Base-by-base conservation (phyloP, 257 asterid genomes). In the Coffea eugenioides region DNA sequence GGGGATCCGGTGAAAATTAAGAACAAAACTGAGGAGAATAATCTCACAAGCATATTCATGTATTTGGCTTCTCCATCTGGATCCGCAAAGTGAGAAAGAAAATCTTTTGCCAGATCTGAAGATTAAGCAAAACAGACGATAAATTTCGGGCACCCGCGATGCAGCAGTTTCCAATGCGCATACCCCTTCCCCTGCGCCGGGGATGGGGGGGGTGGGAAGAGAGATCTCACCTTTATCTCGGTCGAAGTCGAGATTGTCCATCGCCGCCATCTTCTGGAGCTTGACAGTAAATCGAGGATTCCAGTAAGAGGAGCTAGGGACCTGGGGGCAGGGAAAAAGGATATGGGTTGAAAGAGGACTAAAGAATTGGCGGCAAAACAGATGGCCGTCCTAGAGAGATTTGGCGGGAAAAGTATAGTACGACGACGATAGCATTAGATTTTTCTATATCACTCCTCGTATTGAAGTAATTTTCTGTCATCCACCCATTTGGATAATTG, bases 101-200 rank as follows among this genome's bases (percentile, higher is more conserved):
- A 96, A 77, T 92, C 94, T 67, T 84, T 94, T n/a, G 98, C 97
- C 52, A 85, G 79, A 80, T 91, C 98, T 96, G 90, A 74, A 81
- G 46, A 52, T 52, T 25, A 8, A 11, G 2, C 3, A 2, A 64
- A n/a, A 64, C 34, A n/a, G 3, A 64, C 34, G 3, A 49, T 2
- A 27, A 64, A 46, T n/a, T 3, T 46, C 61, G 13, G 43, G 45
- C 64, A 61, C 34, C 68, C 5, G 11, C 1, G 10, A 31, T 5
- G 3, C 31, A 7, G 27, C 8, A 62, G 13, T 62, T 62, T 25
- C 20, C 77, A 20, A 36, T 36, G 45, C 56, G 27, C 79, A 8
- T 10, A 54, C 61, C 79, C 41, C 23, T 25, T 13, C 52, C 46
- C 21, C 21, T 52, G 46, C 0, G 4, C 10, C 3, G 12, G 49